These are phyloP conservation scores for Sambucus nigra DNA, from an alignment of 129 eudicot species.

Conservation along the genomic window DNA sequence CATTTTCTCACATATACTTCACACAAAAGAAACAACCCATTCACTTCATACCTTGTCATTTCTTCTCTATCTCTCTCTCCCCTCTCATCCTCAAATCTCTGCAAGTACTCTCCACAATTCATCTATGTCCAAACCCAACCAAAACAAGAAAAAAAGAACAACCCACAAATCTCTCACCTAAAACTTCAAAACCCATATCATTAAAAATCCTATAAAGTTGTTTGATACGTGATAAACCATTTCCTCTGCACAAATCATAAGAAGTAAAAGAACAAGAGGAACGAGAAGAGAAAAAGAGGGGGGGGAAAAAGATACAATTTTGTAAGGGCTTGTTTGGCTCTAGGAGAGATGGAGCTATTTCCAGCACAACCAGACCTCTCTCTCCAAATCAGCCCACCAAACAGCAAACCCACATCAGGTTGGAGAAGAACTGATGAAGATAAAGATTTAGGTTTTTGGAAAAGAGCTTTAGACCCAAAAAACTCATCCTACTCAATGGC, in stretches of 20 bases:
- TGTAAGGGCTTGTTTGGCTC: slow-evolving; percentile 7
- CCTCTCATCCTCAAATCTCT: slow-evolving; percentile 15
- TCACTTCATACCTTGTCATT: slow-evolving; percentile 55
- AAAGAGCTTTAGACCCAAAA: slow-evolving; percentile 55
- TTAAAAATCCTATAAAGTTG: background rate
- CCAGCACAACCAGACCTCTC: slow-evolving; percentile 95
- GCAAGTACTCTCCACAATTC: background rate
- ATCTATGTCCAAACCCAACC: background rate
- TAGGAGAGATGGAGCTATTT: slow-evolving; percentile 61
- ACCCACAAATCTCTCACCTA: background rate
- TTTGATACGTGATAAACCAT: background rate
- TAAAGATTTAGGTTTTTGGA: slow-evolving; percentile 57
- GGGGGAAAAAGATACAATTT: background rate
- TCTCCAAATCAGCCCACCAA: slow-evolving; percentile 83
- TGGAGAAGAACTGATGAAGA: slow-evolving; percentile 37
- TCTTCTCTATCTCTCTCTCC: slow-evolving; percentile 11
- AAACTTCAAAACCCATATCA: background rate
- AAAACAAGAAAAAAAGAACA: background rate
- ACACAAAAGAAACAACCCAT: slow-evolving; percentile 61
- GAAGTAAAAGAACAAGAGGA: slow-evolving; percentile 7
- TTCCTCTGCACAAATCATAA: slow-evolving; percentile 2
- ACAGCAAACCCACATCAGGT: slow-evolving; percentile 49
- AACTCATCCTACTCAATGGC: slow-evolving; percentile 12
- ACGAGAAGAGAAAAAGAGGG: background rate
- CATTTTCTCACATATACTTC: slow-evolving; percentile 87